phyloP scores from a whole-genome alignment of 306 rosid genomes.

The Corylus americana region DNA sequence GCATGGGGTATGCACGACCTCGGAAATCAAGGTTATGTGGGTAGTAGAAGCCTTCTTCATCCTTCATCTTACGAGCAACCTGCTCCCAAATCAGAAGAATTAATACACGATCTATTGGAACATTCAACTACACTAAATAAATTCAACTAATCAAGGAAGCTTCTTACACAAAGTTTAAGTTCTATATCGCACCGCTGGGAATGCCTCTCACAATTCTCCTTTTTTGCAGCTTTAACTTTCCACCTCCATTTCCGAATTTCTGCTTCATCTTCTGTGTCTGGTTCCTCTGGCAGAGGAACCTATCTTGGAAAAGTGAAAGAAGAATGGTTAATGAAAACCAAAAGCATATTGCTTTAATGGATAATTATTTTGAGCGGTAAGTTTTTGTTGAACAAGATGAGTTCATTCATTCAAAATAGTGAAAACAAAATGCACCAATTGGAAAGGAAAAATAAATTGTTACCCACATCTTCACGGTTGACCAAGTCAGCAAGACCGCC shows the following conservation, averaged over 20 bases:
- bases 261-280: constrained; percentile 69
- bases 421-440: constrained; percentile 17
- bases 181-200: constrained; percentile 90
- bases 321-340: constrained; percentile 16
- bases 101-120: constrained; percentile 13
- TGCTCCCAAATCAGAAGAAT: constrained; percentile 33
- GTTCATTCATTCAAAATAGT: constrained; percentile 11
- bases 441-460: constrained; percentile 9
- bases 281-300: constrained; percentile 84
- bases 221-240: constrained; percentile 72
- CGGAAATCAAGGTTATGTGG: constrained; percentile 98
- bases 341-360: neutral
- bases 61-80: constrained; percentile 98
- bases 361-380: neutral
- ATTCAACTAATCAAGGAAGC: constrained; percentile 24
- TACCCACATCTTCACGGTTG: constrained; percentile 76
- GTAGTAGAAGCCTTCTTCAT: constrained; percentile 92
- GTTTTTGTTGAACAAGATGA: constrained; percentile 10
- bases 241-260: constrained; percentile 90
- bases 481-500: constrained; percentile 82
- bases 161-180: constrained; percentile 92
- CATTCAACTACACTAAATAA: constrained; percentile 3
- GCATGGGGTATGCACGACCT: constrained; percentile 99
- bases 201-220: constrained; percentile 76
- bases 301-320: constrained; percentile 22